phyloP scores from a whole-genome alignment of 768 basidiomycete species.

The Dioszegia crocea region DNA sequence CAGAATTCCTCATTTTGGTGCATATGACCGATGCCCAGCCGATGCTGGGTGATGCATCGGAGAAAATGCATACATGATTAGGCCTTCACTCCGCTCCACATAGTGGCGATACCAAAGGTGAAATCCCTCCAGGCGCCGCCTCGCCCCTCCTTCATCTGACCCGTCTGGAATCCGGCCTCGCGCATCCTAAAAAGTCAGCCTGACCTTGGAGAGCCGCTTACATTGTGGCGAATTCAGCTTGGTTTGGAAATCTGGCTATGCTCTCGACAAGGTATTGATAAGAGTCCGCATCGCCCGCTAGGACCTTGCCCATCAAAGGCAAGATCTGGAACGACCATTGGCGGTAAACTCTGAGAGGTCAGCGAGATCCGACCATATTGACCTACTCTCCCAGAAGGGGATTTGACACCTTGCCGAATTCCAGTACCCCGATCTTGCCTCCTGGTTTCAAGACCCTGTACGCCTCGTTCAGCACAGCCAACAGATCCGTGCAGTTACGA shows the following conservation, averaged over 20 bases:
- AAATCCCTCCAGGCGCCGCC: constrained; percentile 51
- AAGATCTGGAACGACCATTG: constrained; percentile 95
- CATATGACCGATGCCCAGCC: neutral
- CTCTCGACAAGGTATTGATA: constrained; percentile 99
- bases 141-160: constrained; percentile 49
- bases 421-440: constrained; percentile 89
- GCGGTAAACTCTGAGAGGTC: constrained; percentile 71
- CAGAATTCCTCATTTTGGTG: neutral
- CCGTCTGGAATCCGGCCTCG: constrained; percentile 51
- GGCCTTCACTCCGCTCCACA: constrained; percentile 45
- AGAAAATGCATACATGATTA: constrained; percentile 7
- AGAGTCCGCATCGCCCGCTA: constrained; percentile 89
- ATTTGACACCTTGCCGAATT: constrained; percentile 89
- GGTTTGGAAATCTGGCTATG: constrained; percentile 86
- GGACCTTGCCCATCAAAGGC: constrained; percentile 88
- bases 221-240: constrained; percentile 83
- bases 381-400: constrained; percentile 78
- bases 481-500: constrained; percentile 90
- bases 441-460: constrained; percentile 93
- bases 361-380: neutral
- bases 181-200: constrained; percentile 36
- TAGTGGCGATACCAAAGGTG: constrained; percentile 49
- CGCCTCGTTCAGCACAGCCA: constrained; percentile 80
- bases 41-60: no score
- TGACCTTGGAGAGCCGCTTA: constrained; percentile 17